These are phyloP conservation scores for Pulveroboletus sp. DNA, from an alignment of 768 basidiomycete species.

Conservation along the genomic window DNA sequence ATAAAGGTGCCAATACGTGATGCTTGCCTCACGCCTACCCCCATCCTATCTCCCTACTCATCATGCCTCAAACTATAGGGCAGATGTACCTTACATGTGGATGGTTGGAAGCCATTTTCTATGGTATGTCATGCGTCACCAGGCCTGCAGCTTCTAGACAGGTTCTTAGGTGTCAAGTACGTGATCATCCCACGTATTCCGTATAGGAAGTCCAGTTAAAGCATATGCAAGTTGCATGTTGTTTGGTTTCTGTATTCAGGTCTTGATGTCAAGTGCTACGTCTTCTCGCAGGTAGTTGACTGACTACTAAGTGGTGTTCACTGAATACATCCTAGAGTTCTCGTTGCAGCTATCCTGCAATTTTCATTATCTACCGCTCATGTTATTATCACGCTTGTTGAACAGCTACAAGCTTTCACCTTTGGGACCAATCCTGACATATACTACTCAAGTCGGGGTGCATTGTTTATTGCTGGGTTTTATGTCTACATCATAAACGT, in stretches of 20 bases:
- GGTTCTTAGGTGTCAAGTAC: conserved; percentile 10
- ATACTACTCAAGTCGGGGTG: conserved; percentile 8
- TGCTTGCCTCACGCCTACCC: neutral
- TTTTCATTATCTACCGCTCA: conserved; percentile 16
- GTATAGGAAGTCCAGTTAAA: neutral
- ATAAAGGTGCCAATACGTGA: neutral
- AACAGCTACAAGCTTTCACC: conserved; percentile 16
- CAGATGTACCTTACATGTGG: conserved; percentile 16
- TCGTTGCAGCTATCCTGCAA: conserved; percentile 14
- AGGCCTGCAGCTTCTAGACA: neutral
- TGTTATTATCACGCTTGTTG: conserved; percentile 8
- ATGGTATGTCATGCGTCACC: conserved; percentile 4
- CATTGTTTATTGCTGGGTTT: conserved; percentile 12
- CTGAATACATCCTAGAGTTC: conserved; percentile 1
- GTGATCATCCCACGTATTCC: neutral
- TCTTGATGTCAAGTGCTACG: conserved; percentile 1
- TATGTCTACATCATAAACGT: conserved; percentile 21
- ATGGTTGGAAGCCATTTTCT: conserved; percentile 19
- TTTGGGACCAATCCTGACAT: neutral
- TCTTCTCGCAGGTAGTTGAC: conserved; percentile 7
- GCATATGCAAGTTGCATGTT: conserved; percentile 8
- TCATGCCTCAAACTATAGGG: conserved; percentile 12
- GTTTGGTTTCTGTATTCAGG: conserved; percentile 10
- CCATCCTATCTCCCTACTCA: neutral
- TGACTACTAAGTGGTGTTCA: neutral